Evolutionary conservation across 495 filamentous ascomycete species (phyloP), one percentile per base, ranked within the genome.

Genomic region (Aspergillus sparsus): DNA sequence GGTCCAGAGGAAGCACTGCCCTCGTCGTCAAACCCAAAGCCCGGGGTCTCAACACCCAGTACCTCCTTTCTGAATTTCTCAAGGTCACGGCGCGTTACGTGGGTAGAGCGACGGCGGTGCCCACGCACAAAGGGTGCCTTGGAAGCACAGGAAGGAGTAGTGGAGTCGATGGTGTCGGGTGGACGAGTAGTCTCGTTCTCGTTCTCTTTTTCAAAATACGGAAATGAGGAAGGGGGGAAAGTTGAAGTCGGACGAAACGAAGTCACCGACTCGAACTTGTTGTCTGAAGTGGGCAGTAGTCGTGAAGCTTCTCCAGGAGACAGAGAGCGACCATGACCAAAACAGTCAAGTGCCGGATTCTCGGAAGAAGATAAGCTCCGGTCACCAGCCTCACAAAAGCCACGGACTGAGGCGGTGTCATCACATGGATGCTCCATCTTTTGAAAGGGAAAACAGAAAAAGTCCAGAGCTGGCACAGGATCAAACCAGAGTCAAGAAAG

Each of bases 21-120:
- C 49, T 77, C 74, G 66, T 75, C 70, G 62, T 74, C 70, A 56
- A 60, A 62, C 13, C 55, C 62, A 32, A 66, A 68, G 60, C 62
- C 66, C 64, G 66, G 62, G 53, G 70, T 63, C 62, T 76, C 68
- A 45, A 76, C 67, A 56, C 73, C 76, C 51, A 78, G 49, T 44
- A 78, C 69, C 62, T 78, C 76, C 62, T 71, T 71, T 64, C 71
- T 70, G 64, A 78, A 78, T 64, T 73, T 73, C 62, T 75, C 72
- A 66, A 78, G 73, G 73, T 78, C 76, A 61, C 69, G 69, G 56
- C 67, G 72, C 67, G 69, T 74, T 55, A 78, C 74, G 74, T 75
- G 76, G 66, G 76, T 78, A 59, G 76, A 76, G 63, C 76, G 76
- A 70, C 76, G 76, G 62, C 76, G 76, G 61, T 78, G 76, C 67